Base-by-base conservation (phyloP, 352 stramenopile species). In the Thalassiosira hispida region DNA sequence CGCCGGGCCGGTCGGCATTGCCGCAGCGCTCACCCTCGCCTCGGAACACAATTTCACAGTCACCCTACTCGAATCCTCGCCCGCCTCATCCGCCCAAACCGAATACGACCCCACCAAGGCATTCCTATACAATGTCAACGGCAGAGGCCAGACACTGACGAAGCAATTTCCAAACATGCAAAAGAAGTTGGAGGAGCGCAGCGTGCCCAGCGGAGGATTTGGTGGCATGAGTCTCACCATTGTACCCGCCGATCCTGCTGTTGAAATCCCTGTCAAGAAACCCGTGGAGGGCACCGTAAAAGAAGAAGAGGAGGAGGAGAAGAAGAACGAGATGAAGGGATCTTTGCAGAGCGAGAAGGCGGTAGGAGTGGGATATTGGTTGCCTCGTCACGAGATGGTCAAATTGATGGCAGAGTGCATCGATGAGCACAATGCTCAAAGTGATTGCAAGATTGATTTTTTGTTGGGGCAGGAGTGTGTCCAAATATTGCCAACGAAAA, bases 1-100 rank as follows among this genome's bases (percentile, higher is more conserved):
- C 18, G 83, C 73, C 11, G 90, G 90, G 5, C 90, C 90, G 18
- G 84, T 77, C 2, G 91, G 91, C 8, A 70, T 94, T 5, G 73
- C 87, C 35, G 40, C 88, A 5, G 87, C 91, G 9, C 66, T 95
- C 11, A 79, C 86, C 40, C 79, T 95, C 9, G 74, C 85, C 0
- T 63, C 49, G 2, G 38, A 49, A 5, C 35, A 84, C 71, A 60
- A 38, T 18, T 83, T 75, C 55, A 23, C 81, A 18, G 79, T 89
- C 1, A 73, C 74, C 4, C 23, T 89, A 0, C 56, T 87, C 20
- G 83, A 89, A 67, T 67, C 57, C 2, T 44, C 66, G 0, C 49
- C 73, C 0, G 35, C 31, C 31, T 49, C 52, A 4, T 42, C 62
- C 7, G 23, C 59, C 12, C 40, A 78, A 55, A 62, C 55, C 16